Base-by-base conservation (phyloP, 305 asterid genomes). In the Lippia alba region DNA sequence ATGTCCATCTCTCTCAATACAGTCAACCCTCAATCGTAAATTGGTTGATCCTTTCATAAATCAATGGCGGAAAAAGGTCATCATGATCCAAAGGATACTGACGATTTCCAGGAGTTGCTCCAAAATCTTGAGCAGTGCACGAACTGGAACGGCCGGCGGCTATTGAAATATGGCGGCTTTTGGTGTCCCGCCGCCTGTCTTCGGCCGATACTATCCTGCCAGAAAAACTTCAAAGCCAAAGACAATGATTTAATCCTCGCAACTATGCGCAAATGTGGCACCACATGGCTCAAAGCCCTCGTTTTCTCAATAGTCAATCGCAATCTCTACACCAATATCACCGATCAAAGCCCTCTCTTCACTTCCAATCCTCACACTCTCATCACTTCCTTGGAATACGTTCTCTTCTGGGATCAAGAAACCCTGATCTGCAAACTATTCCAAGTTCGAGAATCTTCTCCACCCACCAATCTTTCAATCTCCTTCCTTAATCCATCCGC, bases 391-490 rank as follows among this genome's bases (percentile, higher is more conserved):
- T 44, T 44, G 1, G 49, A 44, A 3, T 11, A 44, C 14, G 6
- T 44, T 44, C 0, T 11, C 10, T 44, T 5, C 10, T 8, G 1
- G 49, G 14, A 10, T 8, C 12, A 44, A 44, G 49, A 54, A 53
- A 32, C 46, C 71, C 66, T 10, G 24, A 64, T 64, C 66, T 56
- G 5, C 40, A 53, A 11, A 8, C 17, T 18, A 15, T 58, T 46
- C 44, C 53, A 12, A 16, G 10, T 46, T 72, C 77, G 6, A 65
- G 56, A 32, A 67, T 73, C 2, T 57, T 73, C n/a, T 17, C 68
- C 5, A 73, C 63, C 10, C 63, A 57, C 45, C 15, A 30, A 3
- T 39, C 63, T 30, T 57, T 57, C 63, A 7, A 32, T 45, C 3
- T 15, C n/a, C 48, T 71, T 8, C 54, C 62, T 1, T 5, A 20